Evolutionary conservation across 2,329 filamentous ascomycete genomes (phyloP), one percentile per base, ranked within the genome.

Genomic region (Tolypocladium amazonense): DNA sequence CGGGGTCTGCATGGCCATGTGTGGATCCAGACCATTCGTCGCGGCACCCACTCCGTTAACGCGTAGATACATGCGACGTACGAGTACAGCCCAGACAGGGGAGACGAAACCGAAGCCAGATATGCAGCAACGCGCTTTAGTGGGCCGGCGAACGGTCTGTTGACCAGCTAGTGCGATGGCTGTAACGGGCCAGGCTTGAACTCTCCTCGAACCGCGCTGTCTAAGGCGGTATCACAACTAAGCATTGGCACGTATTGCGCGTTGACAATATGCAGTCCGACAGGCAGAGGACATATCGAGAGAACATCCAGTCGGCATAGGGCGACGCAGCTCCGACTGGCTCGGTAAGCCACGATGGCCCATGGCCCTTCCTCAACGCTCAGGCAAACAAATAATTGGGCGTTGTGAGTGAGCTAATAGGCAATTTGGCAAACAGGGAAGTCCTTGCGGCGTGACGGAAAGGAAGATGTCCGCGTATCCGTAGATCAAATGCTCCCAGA

Each of bases 241-340:
- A 14, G 52, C 52, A 59, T 38, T 37, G 57, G 57, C 45, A 58
- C 56, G 45, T 59, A 56, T 55, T 38, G 37, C 55, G 57, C 43
- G 35, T 35, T 55, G 30, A n/a, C 23, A 33, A 20, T 18, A 20
- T 37, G 56, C 52, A 56, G 25, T 25, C 33, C 52, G 59, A 30
- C 4, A 41, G 37, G 52, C 47, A 53, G 59, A 60, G 47, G 30
- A 12, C 6, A 4, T 27, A n/a, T 38, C 11, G 15, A 57, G 43
- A 23, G 7, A 43, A 25, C 15, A 30, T n/a, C 43, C 53, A 54
- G 52, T 56, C 53, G 52, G 53, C 30, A 58, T 56, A 50, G 27
- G 56, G 55, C 59, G 56, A 50, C 4, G 41, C 39, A 43, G 25
- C 39, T 59, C 55, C 58, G 60, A 59, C 60, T 59, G 55, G 60